These are phyloP conservation scores for Hyaloscypha finlandica DNA, from an alignment of 495 filamentous ascomycete genomes.

Conservation along the genomic window DNA sequence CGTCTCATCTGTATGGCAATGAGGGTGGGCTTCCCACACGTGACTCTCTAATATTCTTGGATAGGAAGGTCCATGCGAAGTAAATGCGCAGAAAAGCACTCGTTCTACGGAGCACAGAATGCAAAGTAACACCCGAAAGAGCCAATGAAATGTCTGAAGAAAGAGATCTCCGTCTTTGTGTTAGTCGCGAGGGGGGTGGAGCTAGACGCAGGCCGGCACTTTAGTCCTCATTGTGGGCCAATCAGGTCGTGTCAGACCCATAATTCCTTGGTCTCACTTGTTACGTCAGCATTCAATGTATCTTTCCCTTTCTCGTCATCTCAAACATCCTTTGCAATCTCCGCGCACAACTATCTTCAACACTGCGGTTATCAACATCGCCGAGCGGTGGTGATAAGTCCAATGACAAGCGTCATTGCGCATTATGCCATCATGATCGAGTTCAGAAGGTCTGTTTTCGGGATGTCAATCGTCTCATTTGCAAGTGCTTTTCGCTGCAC, in stretches of 20 bases:
- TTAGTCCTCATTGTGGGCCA: too few relatives aligned
- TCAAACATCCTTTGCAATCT: not conserved
- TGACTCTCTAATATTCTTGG: not conserved
- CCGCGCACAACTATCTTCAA: not conserved
- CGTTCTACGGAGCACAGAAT: too few relatives aligned
- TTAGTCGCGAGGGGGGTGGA: too few relatives aligned
- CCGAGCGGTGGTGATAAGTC: not conserved
- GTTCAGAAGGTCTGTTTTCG: too few relatives aligned
- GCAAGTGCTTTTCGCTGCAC: too few relatives aligned
- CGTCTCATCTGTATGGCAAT: not conserved
- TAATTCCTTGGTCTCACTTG: too few relatives aligned
- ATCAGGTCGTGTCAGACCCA: too few relatives aligned
- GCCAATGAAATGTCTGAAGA: not conserved
- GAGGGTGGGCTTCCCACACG: not conserved
- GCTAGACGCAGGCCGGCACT: too few relatives aligned
- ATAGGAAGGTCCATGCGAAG: not conserved
- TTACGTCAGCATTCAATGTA: not conserved
- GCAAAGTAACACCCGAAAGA: not conserved
- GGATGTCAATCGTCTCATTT: too few relatives aligned
- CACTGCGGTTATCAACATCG: not conserved
- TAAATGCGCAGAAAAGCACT: not conserved
- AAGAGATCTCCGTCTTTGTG: not conserved
- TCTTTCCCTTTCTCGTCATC: not conserved
- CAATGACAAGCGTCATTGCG: not conserved
- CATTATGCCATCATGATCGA: not conserved